Percentiles rank a stretch among this genome's conserved stretches.
phyloP scores from a whole-genome alignment of 495 filamentous ascomycete genomes.

The Penicillium dipodomyicola region DNA sequence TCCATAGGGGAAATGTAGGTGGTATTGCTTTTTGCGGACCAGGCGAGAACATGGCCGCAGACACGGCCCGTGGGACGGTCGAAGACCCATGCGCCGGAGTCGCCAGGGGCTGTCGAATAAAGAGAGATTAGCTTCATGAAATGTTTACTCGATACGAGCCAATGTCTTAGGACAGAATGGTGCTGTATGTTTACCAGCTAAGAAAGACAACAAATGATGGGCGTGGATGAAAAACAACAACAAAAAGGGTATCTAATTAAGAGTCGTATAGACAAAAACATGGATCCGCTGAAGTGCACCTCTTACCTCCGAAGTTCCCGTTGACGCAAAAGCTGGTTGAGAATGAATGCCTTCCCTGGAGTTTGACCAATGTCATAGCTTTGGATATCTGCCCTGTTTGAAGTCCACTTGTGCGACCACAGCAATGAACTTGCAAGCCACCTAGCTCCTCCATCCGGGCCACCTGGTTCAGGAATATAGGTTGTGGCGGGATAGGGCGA shows the following conservation, averaged over 20 bases:
- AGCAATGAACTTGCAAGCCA: constrained; percentile 77
- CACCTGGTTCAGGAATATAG: constrained; percentile 43
- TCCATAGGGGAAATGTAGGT: constrained; percentile 96
- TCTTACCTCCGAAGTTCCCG: constrained; percentile 65
- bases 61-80: constrained; percentile 76
- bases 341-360: constrained; percentile 76
- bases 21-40: constrained; percentile 68
- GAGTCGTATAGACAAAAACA: constrained; percentile 30
- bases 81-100: constrained; percentile 92
- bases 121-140: constrained; percentile 23
- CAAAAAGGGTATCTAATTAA: constrained; percentile 36
- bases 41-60: constrained; percentile 87
- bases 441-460: constrained; percentile 57
- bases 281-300: constrained; percentile 23
- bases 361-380: constrained; percentile 75
- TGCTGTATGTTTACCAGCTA: constrained; percentile 23
- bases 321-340: constrained; percentile 78
- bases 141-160: constrained; percentile 25
- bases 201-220: constrained; percentile 5
- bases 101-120: constrained; percentile 63
- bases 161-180: constrained; percentile 9
- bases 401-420: constrained; percentile 85
- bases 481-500: constrained; percentile 24
- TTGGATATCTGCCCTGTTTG: constrained; percentile 72
- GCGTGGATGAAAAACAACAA: constrained; percentile 14